Percentiles rank a stretch among this genome's conserved stretches.
These are phyloP conservation scores for Escovopsis sp. DNA, from an alignment of 2,329 filamentous ascomycete genomes.

Conservation along the genomic window DNA sequence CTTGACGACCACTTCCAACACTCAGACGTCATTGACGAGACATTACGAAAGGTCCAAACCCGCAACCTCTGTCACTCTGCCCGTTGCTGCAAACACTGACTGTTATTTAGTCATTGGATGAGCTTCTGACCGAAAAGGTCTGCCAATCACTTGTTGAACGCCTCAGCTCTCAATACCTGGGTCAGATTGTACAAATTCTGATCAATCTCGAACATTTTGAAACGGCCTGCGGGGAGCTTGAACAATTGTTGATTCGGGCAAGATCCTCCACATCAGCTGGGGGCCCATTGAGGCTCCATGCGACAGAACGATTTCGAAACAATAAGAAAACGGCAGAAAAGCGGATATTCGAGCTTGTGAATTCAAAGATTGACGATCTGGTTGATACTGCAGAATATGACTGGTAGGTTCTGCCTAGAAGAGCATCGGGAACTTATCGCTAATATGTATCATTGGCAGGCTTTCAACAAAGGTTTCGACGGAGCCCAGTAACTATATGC, in stretches of 20 bases:
- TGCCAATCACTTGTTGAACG: conserved; percentile 81
- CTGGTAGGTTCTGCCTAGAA: conserved; percentile 39
- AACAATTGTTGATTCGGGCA: conserved; percentile 71
- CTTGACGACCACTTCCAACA: conserved; percentile 93
- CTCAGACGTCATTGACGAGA: conserved; percentile 79
- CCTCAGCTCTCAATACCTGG: conserved; percentile 81
- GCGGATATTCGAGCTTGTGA: conserved; percentile 95
- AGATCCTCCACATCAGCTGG: conserved; percentile 70
- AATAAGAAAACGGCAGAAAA: conserved; percentile 96
- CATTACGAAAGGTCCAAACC: conserved; percentile 52
- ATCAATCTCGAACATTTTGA: conserved; percentile 98
- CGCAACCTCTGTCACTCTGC: not conserved
- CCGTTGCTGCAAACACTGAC: not conserved
- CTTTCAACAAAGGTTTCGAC: conserved; percentile 41
- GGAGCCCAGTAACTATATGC: conserved; percentile 87
- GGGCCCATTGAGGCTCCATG: conserved; percentile 63
- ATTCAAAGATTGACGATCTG: conserved; percentile 95
- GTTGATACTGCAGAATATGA: conserved; percentile 97
- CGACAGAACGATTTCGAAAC: conserved; percentile 72
- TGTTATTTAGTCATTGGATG: conserved; percentile 61
- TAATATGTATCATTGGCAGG: conserved; percentile 19
- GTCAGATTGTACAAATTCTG: conserved; percentile 95
- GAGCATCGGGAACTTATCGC: not conserved
- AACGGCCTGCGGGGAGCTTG: conserved; percentile 77
- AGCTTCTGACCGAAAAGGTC: conserved; percentile 84